Percentiles rank a stretch among this genome's conserved stretches.
These are phyloP conservation scores for Lineolata rhizophorae DNA, from an alignment of 495 filamentous ascomycete genomes.

Conservation along the genomic window DNA sequence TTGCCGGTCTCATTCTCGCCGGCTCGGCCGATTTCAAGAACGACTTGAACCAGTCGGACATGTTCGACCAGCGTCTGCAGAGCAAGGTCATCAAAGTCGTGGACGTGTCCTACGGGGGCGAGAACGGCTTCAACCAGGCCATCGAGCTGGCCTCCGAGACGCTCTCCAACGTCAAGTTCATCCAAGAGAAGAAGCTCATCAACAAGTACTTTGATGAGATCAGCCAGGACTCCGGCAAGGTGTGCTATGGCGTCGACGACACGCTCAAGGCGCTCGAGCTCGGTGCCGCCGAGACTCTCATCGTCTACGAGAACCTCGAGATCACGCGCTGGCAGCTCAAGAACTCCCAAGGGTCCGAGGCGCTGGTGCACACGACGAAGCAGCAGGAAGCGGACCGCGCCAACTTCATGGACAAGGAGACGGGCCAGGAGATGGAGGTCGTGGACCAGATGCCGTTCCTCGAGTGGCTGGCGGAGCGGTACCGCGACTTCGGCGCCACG, in stretches of 20 bases:
- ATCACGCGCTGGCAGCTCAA: conserved; percentile 80
- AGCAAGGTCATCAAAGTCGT: conserved; percentile 97
- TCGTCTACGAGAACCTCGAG: conserved; percentile 96
- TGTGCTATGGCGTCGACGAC: conserved; percentile 96
- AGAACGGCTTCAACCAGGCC: conserved; percentile 98
- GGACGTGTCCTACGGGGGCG: conserved; percentile 93
- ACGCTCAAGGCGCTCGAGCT: conserved; percentile 94
- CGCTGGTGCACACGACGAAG: conserved; percentile 77
- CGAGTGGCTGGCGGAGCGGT: conserved; percentile 94
- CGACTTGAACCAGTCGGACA: conserved; percentile 88
- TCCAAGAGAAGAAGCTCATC: conserved; percentile 99
- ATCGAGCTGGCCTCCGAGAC: conserved; percentile 91
- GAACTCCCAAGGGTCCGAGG: conserved; percentile 41
- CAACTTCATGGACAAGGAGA: conserved; percentile 82
- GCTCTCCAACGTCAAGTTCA: conserved; percentile 97
- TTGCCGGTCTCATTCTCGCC: conserved; percentile 79
- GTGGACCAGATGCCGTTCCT: conserved; percentile 71
- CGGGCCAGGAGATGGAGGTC: conserved; percentile 90
- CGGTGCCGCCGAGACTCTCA: conserved; percentile 80
- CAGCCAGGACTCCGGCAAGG: conserved; percentile 80
- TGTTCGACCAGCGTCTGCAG: conserved; percentile 83
- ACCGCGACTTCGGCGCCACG: conserved; percentile 91
- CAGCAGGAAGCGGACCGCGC: conserved; percentile 55
- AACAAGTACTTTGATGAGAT: conserved; percentile 98
- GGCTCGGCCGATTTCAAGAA: conserved; percentile 99